Base-by-base conservation (phyloP, 2,329 filamentous ascomycete species). In the Eutypa lata region DNA sequence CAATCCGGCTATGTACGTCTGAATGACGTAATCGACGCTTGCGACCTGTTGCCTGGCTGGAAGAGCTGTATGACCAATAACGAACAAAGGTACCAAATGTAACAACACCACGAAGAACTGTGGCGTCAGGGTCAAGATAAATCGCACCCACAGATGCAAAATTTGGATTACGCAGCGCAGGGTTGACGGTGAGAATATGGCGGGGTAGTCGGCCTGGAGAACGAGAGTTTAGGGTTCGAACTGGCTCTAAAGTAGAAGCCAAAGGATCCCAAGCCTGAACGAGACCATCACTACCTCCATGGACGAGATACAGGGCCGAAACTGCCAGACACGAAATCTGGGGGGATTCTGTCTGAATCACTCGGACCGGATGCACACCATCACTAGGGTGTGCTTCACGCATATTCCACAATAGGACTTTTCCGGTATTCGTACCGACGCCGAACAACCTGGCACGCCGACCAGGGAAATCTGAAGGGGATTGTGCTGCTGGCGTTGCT, bases 231-330 rank as follows among this genome's bases (percentile, higher is more conserved):
- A 99, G 77, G 0, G 91, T 97, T 38, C 91, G 85, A 49, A 97
- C 81, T 0, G 94, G 90, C 19, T 87, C 84, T 18, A 80, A 72
- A 0, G 81, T 88, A 2, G 93, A 97, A 1, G 87, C 90, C 46
- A 99, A 76, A n/a, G 89, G 90, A 73, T 99, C 94, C 94, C 94
- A 99, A 6, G 91, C 90, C 69, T 97, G 94, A 4, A 96, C 93
- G 3, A 97, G 81, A 1, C 94, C 93, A 71, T 99, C 94, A 60
- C 89, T 96, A 24, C 94, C 94, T 48, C 94, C 94, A 68, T 96
- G 90, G 7, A 97, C 89, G 16, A 99, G 73, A 66, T 96, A 95
- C 16, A 99, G 76, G 2, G 91, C 89, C 1, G 91, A 91, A 46
- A 96, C 70, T 6, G 88, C 94, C 16, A 99, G 71, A 55, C 86